These are phyloP conservation scores for Aristolochia fimbriata DNA, from an alignment of 164 flowering plant genomes.

Conservation along the genomic window DNA sequence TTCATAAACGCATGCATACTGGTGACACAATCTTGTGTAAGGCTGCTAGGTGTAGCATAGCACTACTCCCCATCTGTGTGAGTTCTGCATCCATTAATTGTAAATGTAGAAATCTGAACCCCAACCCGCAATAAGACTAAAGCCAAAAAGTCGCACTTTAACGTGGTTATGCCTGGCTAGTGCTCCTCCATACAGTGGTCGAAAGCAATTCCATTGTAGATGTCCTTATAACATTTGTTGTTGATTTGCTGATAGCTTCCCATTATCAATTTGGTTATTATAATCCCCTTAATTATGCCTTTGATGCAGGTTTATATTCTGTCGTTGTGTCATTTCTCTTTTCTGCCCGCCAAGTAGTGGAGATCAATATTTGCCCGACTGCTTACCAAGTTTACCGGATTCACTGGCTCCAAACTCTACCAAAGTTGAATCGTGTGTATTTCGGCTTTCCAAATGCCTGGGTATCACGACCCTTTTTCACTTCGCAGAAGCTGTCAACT, in stretches of 20 bases:
- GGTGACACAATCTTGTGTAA: no score
- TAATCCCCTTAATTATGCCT: not conserved
- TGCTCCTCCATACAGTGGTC: no score
- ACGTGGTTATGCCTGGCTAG: not conserved
- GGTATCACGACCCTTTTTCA: conserved; percentile 37
- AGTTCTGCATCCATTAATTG: not conserved
- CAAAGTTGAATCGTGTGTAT: conserved; percentile 35
- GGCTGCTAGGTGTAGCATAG: not conserved
- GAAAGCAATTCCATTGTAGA: not conserved
- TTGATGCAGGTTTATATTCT: conserved; percentile 71
- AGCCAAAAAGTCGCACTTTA: not conserved
- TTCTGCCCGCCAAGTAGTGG: conserved; percentile 35
- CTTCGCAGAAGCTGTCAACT: conserved; percentile 15
- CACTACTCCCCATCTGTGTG: not conserved
- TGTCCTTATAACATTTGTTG: not conserved
- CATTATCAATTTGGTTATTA: not conserved
- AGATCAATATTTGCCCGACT: conserved; percentile 52
- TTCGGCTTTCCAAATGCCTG: conserved; percentile 50
- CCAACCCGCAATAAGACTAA: no score
- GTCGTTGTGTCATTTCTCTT: conserved; percentile 53
- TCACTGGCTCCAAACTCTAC: conserved; percentile 48
- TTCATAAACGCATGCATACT: not conserved
- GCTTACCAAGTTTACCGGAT: conserved; percentile 65
- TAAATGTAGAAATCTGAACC: not conserved
- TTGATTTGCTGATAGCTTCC: not conserved